These are phyloP conservation scores for Diaporthe sp. DNA, from an alignment of 2,329 filamentous ascomycete species.

Conservation along the genomic window DNA sequence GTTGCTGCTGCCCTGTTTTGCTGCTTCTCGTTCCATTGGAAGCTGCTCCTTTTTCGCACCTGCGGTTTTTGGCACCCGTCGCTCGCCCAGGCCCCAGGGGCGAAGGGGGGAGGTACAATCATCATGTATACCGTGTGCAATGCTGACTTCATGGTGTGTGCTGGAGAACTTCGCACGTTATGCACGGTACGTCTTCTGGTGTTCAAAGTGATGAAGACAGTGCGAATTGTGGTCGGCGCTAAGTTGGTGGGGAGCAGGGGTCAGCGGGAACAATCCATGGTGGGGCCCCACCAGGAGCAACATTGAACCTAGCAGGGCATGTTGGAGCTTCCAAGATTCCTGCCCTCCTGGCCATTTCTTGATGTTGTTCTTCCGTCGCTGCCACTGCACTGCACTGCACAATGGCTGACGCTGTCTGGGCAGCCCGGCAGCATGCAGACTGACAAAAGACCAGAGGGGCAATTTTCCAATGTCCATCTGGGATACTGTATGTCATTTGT, in stretches of 20 bases:
- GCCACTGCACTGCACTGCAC: background rate
- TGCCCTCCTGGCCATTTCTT: background rate
- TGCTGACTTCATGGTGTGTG: background rate
- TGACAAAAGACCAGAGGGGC: background rate
- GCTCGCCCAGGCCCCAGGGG: background rate
- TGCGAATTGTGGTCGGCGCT: background rate
- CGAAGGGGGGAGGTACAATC: background rate
- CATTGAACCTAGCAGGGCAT: conserved; percentile 1
- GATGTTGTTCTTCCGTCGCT: background rate
- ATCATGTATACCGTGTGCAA: conserved; percentile 1
- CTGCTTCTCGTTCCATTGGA: conserved; percentile 5
- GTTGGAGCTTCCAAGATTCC: conserved; percentile 27
- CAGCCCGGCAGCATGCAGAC: background rate
- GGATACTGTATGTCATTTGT: no score
- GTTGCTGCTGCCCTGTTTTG: conserved; percentile 13
- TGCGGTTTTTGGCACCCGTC: conserved; percentile 6
- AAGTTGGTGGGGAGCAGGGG: background rate
- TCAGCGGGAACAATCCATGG: conserved; percentile 14
- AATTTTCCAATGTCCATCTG: background rate
- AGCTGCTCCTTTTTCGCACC: conserved; percentile 25
- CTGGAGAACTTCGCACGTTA: background rate
- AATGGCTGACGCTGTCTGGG: background rate
- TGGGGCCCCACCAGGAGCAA: conserved; percentile 23
- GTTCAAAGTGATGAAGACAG: rapidly evolving
- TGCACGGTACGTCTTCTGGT: background rate